Percentiles rank a stretch among this genome's conserved stretches.
phyloP scores from a whole-genome alignment of 179 eudicot species.

The Silene noctiflora region DNA sequence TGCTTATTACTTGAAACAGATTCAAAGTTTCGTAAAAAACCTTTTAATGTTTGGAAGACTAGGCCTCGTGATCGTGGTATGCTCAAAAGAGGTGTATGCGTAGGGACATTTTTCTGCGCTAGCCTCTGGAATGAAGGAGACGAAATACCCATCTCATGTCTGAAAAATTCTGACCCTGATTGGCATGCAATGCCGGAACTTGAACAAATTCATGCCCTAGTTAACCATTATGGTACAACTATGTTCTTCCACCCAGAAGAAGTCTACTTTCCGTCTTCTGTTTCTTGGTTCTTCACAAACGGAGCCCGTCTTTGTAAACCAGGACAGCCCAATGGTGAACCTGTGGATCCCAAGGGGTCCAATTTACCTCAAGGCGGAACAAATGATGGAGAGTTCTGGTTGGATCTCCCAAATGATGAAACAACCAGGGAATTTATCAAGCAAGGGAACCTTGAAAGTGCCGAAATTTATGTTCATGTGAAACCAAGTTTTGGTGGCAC shows the following conservation, averaged over 20 bases:
- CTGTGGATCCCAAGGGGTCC: conserved; percentile 54
- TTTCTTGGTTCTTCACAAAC: conserved; percentile 69
- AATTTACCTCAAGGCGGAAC: conserved; percentile 67
- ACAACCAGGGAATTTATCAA: conserved; percentile 43
- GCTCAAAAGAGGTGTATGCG: conserved; percentile 57
- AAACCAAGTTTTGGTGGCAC: conserved; percentile 91
- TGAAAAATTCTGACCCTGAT: conserved; percentile 51
- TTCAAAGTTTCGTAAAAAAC: conserved; percentile 30
- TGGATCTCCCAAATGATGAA: conserved; percentile 69
- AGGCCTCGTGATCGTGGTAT: conserved; percentile 74
- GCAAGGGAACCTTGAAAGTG: conserved; percentile 59
- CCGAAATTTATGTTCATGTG: conserved; percentile 73
- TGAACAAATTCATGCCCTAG: conserved; percentile 64
- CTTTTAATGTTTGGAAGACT: conserved; percentile 59
- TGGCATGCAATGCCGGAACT: conserved; percentile 66
- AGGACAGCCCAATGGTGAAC: conserved; percentile 38
- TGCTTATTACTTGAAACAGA: conserved; percentile 33
- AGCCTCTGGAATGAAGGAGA: conserved; percentile 35
- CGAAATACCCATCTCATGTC: conserved; percentile 40
- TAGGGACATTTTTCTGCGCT: conserved; percentile 68
- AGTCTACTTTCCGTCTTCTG: conserved; percentile 70
- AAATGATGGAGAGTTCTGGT: conserved; percentile 73
- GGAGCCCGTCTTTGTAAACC: conserved; percentile 54
- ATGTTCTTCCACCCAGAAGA: conserved; percentile 84
- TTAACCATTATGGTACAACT: conserved; percentile 79